Conservation (phyloP, 345 rosid species). For the Toxicodendron radicans region DNA sequence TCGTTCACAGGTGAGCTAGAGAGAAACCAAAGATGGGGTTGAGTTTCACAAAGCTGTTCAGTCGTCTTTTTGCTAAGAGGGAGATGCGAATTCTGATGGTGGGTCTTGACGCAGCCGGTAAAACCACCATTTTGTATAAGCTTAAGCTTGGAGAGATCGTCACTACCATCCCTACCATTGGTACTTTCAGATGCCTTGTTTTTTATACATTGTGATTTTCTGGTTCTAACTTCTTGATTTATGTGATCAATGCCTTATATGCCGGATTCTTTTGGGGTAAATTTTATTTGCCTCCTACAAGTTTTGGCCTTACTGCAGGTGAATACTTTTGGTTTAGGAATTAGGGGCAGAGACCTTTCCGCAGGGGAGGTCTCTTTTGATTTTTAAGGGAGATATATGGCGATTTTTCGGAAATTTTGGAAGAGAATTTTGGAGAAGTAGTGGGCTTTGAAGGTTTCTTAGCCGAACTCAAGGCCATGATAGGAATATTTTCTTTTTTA, state of each 20-base stretch:
- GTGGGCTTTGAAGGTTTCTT: no score
- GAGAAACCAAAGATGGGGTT: conserved; percentile 51
- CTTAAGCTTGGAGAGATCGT: conserved; percentile 86
- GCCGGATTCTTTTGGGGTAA: no score
- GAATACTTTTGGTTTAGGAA: neutral
- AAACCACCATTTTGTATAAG: conserved; percentile 83
- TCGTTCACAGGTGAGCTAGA: conserved; percentile 1
- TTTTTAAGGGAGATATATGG: no score
- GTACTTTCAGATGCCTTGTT: conserved; percentile 25
- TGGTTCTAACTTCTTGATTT: no score
- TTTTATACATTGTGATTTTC: neutral
- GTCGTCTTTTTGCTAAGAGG: conserved; percentile 73
- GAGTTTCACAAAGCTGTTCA: conserved; percentile 62
- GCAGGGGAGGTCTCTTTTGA: neutral
- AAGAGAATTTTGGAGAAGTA: no score
- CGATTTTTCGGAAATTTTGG: no score
- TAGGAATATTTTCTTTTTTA: neutral
- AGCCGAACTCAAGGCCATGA: no score
- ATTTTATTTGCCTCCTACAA: neutral
- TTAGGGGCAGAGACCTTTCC: neutral
- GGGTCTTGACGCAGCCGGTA: conserved; percentile 89
- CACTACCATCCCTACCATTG: conserved; percentile 80
- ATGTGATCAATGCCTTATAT: no score
- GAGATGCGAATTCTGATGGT: conserved; percentile 89
- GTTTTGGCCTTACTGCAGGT: neutral